Evolutionary conservation across 257 asterid genomes (phyloP).

Genomic region (Lithospermum erythrorhizon): DNA sequence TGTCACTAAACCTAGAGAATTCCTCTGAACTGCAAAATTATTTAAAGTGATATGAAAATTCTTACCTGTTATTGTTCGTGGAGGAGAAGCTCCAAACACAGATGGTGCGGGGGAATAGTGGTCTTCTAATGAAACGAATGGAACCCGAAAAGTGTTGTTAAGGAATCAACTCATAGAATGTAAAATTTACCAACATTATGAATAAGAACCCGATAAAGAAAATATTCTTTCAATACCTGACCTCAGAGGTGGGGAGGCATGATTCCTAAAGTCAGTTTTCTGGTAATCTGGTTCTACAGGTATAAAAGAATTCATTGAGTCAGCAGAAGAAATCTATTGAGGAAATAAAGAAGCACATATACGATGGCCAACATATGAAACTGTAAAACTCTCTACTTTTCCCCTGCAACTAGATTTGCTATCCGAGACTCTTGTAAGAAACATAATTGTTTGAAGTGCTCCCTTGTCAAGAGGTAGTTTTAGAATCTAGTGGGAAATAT

Average conservation of each 20-base stretch:
- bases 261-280: conserved; percentile 18
- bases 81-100: conserved; percentile 22
- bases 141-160: conserved; percentile 20
- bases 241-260: conserved; percentile 23
- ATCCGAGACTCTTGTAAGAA: neutral
- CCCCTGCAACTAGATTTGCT: neutral
- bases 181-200: conserved; percentile 3
- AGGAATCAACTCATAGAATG: conserved; percentile 26
- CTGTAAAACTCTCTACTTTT: neutral
- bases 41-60: neutral
- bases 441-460: too few species aligned
- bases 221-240: conserved; percentile 14
- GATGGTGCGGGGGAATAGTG: conserved; percentile 31
- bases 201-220: neutral
- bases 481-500: too few species aligned
- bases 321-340: conserved; percentile 10
- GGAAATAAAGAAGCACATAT: neutral
- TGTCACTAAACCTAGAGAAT: conserved; percentile 9
- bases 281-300: conserved; percentile 19
- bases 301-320: conserved; percentile 1
- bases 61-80: conserved; percentile 35
- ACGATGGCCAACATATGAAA: neutral
- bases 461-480: too few species aligned
- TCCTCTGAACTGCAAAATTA: conserved; percentile 10
- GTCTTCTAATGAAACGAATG: conserved; percentile 17